Base-by-base conservation (phyloP, 805 yeast genomes). In the Metschnikowia arizonensis region DNA sequence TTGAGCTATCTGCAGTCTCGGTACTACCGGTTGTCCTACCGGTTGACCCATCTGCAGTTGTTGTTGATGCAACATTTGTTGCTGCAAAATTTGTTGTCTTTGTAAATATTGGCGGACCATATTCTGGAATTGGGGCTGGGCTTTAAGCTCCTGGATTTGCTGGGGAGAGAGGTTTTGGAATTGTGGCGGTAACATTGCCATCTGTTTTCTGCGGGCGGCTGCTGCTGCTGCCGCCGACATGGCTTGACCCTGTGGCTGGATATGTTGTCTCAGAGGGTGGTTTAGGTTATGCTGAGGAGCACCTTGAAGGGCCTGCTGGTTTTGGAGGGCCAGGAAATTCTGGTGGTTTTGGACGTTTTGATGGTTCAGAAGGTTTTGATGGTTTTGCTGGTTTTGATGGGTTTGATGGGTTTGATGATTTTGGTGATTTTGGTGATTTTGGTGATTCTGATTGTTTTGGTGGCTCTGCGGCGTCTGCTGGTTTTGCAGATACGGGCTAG, bases 81-180 rank as follows among this genome's bases (percentile, higher is more conserved):
- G 76, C 38, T 73, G 69, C 49, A 52, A 57, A 47, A 56, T 61
- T 53, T 66, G 78, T 47, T 64, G 76, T 37, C 67, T 56, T 50
- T 66, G 74, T 50, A 66, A 59, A 58, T 69, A 69, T 49, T 60
- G 63, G 40, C 67, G 56, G 62, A 73, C 59, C 49, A 68, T 66
- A 26, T 65, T 66, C 53, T 66, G 75, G 44, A 67, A 65, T 50
- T 69, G 76, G 3, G 74, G 72, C 53, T 69, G 76, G 50, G 58
- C 66, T 48, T 65, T 65, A 46, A 69, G 56, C 46, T 67, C 73
- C 50, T 69, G 74, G 34, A 68, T 60, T 45, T 68, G 76, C 52
- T 69, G 73, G 18, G 75, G 72, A 18, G 69, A 57, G 32, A 69
- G 53, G 42, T 67, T 66, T 33, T 49, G 55, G 33, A 55, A 45